Evolutionary conservation across 2,329 filamentous ascomycete species (phyloP).

Genomic region (Stagonosporopsis chrysanthemi): DNA sequence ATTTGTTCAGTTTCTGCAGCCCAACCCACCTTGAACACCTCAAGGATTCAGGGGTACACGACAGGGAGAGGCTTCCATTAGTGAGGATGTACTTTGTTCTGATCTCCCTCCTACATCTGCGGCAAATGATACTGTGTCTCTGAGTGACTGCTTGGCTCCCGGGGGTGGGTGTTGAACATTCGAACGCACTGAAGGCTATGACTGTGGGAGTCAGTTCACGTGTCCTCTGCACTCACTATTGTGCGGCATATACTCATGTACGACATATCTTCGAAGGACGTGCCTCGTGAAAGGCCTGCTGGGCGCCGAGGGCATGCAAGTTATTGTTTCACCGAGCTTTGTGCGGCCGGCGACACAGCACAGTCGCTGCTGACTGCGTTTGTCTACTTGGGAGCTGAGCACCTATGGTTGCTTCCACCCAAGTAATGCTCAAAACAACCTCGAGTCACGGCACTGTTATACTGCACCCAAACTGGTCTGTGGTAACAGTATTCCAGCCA

Average conservation of each 20-base stretch:
- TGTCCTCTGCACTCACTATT: neutral
- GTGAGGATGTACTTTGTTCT: neutral
- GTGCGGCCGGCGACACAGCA: too few species aligned
- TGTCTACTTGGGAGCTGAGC: neutral
- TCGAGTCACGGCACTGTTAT: neutral
- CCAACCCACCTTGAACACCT: neutral
- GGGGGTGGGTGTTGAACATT: too few species aligned
- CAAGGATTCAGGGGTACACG: neutral
- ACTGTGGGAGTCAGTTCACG: neutral
- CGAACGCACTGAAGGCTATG: neutral
- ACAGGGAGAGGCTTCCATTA: neutral
- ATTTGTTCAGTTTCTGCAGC: neutral
- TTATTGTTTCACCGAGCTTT: neutral
- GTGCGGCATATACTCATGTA: neutral
- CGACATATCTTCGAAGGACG: too few species aligned
- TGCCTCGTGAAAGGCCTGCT: neutral
- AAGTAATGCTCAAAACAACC: too few species aligned
- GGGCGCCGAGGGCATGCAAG: neutral
- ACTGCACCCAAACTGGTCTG: neutral
- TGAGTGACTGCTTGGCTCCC: neutral
- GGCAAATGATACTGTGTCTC: neutral
- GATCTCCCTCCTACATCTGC: too few species aligned
- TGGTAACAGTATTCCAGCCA: conserved; percentile 23
- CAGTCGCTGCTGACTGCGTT: neutral
- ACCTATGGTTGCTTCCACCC: neutral